Percentiles rank a stretch among this genome's conserved stretches.
Evolutionary conservation across 1,139 yeast species (phyloP).

Genomic region (Yamadazyma atlantica): DNA sequence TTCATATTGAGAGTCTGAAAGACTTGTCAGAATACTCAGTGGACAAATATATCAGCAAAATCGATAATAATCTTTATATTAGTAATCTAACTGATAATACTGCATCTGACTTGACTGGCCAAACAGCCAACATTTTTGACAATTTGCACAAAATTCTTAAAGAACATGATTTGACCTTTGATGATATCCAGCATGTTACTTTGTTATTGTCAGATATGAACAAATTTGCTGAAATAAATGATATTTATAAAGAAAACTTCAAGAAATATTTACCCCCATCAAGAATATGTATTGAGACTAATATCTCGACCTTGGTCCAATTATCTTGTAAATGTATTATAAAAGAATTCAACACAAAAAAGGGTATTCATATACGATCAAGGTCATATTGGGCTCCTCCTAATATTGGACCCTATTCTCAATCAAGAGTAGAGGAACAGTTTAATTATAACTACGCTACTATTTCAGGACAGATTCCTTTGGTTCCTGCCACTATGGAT

Average conservation of each 20-base stretch:
- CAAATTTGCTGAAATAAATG: slow-evolving; percentile 60
- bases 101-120: slow-evolving; percentile 34
- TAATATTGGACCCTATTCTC: slow-evolving; percentile 96
- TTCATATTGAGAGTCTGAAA: neutral
- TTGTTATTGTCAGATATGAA: slow-evolving; percentile 65
- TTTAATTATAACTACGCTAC: slow-evolving; percentile 47
- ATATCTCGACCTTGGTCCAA: slow-evolving; percentile 46
- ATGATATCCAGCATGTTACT: slow-evolving; percentile 55
- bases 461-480: slow-evolving; percentile 91
- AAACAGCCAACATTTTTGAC: slow-evolving; percentile 47
- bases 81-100: slow-evolving; percentile 44
- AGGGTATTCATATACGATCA: slow-evolving; percentile 87
- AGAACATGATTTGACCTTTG: slow-evolving; percentile 26
- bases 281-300: slow-evolving; percentile 75
- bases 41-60: slow-evolving; percentile 3
- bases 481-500: slow-evolving; percentile 71
- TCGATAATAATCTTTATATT: slow-evolving; percentile 33
- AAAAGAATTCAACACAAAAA: slow-evolving; percentile 28
- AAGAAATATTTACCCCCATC: slow-evolving; percentile 76
- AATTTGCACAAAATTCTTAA: slow-evolving; percentile 36
- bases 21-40: neutral
- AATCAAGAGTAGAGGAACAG: slow-evolving; percentile 55
- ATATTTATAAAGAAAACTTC: slow-evolving; percentile 56
- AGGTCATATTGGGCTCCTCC: slow-evolving; percentile 98
- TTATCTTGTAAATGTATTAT: slow-evolving; percentile 50